These are phyloP conservation scores for Marsdenia floribunda DNA, from an alignment of 257 asterid genomes.

Conservation along the genomic window DNA sequence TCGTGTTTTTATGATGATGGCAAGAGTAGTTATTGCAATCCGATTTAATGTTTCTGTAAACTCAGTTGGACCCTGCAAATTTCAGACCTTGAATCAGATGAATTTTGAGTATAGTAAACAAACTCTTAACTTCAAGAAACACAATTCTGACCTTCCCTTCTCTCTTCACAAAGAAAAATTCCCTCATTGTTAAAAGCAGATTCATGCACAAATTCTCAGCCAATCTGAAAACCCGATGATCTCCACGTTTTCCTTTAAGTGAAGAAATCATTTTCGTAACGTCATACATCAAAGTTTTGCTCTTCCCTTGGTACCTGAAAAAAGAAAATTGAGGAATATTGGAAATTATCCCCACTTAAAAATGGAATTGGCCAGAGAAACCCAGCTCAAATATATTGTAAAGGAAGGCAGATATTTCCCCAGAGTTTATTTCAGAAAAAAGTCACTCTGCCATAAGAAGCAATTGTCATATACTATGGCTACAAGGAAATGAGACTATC, in stretches of 20 bases:
- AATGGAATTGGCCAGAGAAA: not conserved
- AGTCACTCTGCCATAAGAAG: not conserved
- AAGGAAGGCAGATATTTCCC: not conserved
- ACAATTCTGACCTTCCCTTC: constrained; percentile 73
- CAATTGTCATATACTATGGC: not conserved
- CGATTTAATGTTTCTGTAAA: constrained; percentile 94
- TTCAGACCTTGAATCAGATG: constrained; percentile 22
- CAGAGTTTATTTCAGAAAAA: not conserved
- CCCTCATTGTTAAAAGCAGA: constrained; percentile 85
- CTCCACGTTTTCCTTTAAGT: constrained; percentile 91
- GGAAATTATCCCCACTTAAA: not conserved
- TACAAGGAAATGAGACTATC: not conserved
- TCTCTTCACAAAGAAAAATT: constrained; percentile 81
- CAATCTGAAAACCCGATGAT: constrained; percentile 89
- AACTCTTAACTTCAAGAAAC: not conserved
- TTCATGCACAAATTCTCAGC: constrained; percentile 94
- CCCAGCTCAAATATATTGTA: not conserved
- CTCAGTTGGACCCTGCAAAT: constrained; percentile 92
- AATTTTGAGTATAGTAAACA: not conserved
- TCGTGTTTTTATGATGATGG: constrained; percentile 90
- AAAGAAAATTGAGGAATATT: constrained; percentile 1
- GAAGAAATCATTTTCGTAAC: constrained; percentile 82
- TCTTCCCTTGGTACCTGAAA: constrained; percentile 93
- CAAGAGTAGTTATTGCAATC: constrained; percentile 70
- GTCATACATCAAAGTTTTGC: constrained; percentile 84